Conservation (phyloP, 208 protist species). For the Leishmania major region DNA sequence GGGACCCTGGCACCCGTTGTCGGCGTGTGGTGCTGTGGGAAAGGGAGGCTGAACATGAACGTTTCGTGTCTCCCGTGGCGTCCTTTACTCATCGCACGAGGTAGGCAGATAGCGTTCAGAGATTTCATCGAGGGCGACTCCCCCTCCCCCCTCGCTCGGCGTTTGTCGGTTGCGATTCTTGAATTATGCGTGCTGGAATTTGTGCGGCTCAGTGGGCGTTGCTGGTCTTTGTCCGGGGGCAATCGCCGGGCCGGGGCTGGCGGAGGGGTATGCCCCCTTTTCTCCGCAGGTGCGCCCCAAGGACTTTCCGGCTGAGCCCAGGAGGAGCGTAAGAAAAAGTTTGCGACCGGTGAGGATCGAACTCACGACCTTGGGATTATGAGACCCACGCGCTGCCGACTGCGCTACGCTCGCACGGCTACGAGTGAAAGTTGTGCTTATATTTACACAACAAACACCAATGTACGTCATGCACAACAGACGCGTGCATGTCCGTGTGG, state of each 20-base stretch:
- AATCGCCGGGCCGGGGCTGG: too few relatives aligned
- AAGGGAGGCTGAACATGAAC: constrained; percentile 21
- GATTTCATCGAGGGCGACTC: constrained; percentile 11
- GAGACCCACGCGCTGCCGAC: constrained; percentile 95
- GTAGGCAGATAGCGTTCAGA: constrained; percentile 65
- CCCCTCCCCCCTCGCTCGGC: neutral
- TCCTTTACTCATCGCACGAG: constrained; percentile 27
- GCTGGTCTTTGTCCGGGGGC: neutral
- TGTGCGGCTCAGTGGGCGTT: neutral
- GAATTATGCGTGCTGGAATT: neutral
- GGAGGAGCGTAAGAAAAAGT: too few relatives aligned
- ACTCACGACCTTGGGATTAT: constrained; percentile 96
- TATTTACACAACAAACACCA: too few relatives aligned
- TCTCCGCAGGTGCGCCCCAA: too few relatives aligned
- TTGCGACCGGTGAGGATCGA: constrained; percentile 82
- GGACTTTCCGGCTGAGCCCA: too few relatives aligned
- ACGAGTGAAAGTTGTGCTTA: too few relatives aligned
- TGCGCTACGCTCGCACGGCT: constrained; percentile 93
- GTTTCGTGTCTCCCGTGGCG: constrained; percentile 52
- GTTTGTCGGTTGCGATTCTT: neutral
- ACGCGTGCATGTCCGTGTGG: constrained; percentile 59
- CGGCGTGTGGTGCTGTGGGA: neutral
- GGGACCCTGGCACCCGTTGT: neutral
- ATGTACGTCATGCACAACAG: too few relatives aligned
- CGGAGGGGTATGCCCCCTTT: too few relatives aligned